Conservation (phyloP, 805 yeast genomes). For the Ogataea chonburiensis region DNA sequence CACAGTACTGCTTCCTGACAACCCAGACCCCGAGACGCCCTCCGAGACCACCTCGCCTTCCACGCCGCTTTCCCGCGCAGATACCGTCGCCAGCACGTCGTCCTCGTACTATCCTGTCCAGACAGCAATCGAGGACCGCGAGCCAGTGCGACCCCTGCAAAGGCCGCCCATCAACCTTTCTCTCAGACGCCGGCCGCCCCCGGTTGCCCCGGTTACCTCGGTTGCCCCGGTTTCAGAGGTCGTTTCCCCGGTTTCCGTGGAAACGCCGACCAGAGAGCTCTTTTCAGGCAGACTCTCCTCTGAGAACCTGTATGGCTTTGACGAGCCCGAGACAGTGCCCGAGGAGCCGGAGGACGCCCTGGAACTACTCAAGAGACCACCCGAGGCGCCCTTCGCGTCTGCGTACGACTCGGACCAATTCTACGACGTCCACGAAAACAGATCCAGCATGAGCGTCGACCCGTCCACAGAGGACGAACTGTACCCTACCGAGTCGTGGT, state of each 20-base stretch:
- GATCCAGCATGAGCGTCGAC: conserved; percentile 10
- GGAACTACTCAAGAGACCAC: not conserved
- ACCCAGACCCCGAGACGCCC: not conserved
- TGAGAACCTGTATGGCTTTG: conserved; percentile 1
- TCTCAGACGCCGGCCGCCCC: conserved; percentile 25
- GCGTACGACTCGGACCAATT: conserved; percentile 8
- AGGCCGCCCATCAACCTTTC: conserved; percentile 18
- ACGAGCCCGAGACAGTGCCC: conserved; percentile 1
- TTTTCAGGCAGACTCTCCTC: conserved; percentile 5
- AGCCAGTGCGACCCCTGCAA: conserved; percentile 18
- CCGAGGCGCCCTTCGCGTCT: conserved; percentile 1
- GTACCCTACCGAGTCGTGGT: conserved; percentile 13
- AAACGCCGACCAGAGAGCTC: conserved; percentile 5
- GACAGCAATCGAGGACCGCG: conserved; percentile 7
- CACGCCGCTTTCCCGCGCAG: conserved; percentile 4
- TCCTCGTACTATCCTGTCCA: conserved; percentile 17
- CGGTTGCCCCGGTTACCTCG: conserved; percentile 2
- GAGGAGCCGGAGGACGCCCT: not conserved
- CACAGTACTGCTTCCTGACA: conserved; percentile 8
- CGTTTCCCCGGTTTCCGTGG: not conserved
- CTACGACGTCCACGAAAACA: conserved; percentile 19
- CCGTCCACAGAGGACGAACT: conserved; percentile 13
- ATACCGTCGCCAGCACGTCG: conserved; percentile 12
- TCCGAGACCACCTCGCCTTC: not conserved
- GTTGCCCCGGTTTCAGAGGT: not conserved